A percentile compares a stretch with the other conserved stretches of the same genome.
Conservation (phyloP, 1,284 basidiomycete genomes). For the Ceratorhiza oryzae-sativae region DNA sequence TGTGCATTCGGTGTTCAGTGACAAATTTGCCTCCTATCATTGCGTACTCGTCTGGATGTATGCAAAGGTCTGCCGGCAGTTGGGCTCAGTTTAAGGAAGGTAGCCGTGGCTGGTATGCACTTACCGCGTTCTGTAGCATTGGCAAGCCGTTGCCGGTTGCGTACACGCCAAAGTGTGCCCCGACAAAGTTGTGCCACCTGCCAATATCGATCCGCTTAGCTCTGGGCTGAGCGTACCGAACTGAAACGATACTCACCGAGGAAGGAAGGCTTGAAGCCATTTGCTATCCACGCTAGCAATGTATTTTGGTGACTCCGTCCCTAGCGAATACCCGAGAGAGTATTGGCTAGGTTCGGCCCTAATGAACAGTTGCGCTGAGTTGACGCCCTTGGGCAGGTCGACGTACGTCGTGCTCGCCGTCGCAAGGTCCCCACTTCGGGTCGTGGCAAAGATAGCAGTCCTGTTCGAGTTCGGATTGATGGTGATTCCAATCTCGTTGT, state of each 20-base stretch:
- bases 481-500: constrained; percentile 39
- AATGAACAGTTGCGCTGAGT: constrained; percentile 28
- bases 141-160: constrained; percentile 27
- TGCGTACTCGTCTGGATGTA: constrained; percentile 17
- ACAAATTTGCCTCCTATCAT: background rate
- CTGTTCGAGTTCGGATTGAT: constrained; percentile 35
- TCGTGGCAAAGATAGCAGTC: constrained; percentile 35
- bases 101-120: background rate
- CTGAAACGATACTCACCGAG: constrained; percentile 10
- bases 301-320: background rate
- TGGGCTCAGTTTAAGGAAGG: background rate
- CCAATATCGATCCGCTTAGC: too few species aligned
- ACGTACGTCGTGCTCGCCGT: constrained; percentile 28
- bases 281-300: constrained; percentile 37
- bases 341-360: constrained; percentile 36
- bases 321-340: constrained; percentile 35
- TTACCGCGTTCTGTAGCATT: constrained; percentile 28
- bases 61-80: constrained; percentile 12
- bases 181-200: constrained; percentile 40
- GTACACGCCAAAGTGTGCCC: constrained; percentile 23
- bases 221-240: background rate
- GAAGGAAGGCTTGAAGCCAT: constrained; percentile 38
- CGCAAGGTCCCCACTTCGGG: constrained; percentile 32
- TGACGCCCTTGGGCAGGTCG: constrained; percentile 1
- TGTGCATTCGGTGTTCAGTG: background rate